Percentiles rank a stretch among this genome's conserved stretches.
phyloP scores from a whole-genome alignment of 1,284 basidiomycete species.

The Ganoderma boninense region DNA sequence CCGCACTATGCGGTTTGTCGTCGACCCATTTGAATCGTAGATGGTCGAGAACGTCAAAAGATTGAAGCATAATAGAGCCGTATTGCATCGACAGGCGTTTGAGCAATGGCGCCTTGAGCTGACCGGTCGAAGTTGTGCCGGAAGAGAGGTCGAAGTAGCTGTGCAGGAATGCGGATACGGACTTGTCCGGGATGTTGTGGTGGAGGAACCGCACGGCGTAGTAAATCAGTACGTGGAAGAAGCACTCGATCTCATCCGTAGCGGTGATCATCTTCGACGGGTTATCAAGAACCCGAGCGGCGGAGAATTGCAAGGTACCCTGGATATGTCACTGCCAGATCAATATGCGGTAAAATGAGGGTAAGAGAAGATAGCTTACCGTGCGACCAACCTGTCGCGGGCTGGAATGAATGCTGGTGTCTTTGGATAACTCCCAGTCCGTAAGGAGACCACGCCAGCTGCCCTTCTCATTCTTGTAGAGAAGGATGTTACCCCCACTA shows the following conservation, averaged over 20 bases:
- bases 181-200: slow-evolving; percentile 3
- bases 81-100: not conserved
- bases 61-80: not conserved
- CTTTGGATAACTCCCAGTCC: slow-evolving; percentile 23
- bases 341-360: not conserved
- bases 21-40: not conserved
- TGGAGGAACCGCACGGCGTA: slow-evolving; percentile 13
- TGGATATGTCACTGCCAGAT: not conserved
- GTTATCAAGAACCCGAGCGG: slow-evolving; percentile 12
- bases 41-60: not conserved
- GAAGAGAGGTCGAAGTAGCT: slow-evolving; percentile 18
- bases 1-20: not conserved
- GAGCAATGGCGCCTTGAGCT: not conserved
- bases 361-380: not conserved
- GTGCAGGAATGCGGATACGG: slow-evolving; percentile 9
- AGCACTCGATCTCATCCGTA: slow-evolving; percentile 24
- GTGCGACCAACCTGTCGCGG: slow-evolving; percentile 12
- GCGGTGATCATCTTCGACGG: not conserved
- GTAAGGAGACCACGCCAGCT: not conserved
- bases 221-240: slow-evolving; percentile 25
- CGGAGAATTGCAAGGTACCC: slow-evolving; percentile 26
- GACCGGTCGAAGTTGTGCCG: not conserved
- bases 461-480: not conserved
- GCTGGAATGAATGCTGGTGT: not conserved
- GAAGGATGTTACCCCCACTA: slow-evolving; percentile 23